Percentiles rank a stretch among this genome's conserved stretches.
Evolutionary conservation across 1,284 basidiomycete species (phyloP).

Genomic region (Cryptococcus deneoformans): DNA sequence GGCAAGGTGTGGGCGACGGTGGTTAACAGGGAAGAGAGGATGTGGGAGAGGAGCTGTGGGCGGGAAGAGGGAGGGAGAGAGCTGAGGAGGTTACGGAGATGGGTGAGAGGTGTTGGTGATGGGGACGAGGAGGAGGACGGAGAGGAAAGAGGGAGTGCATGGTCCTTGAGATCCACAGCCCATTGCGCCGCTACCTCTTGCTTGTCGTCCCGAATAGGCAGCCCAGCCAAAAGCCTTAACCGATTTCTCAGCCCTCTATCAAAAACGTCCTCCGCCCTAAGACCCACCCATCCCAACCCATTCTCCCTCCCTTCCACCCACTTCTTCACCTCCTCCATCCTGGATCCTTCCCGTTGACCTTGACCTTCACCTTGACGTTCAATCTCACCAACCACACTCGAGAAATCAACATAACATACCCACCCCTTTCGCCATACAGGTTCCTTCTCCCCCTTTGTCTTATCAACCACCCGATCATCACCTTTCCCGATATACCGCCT

Average conservation of each 20-base stretch:
- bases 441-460: slow-evolving; percentile 32
- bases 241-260: slow-evolving; percentile 6
- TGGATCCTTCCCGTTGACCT: slow-evolving; percentile 1
- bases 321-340: slow-evolving; percentile 17
- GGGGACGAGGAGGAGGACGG: slow-evolving; percentile 32
- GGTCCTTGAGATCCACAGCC: slow-evolving; percentile 22
- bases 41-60: slow-evolving; percentile 60
- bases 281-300: slow-evolving; percentile 25
- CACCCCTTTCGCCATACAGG: slow-evolving; percentile 37
- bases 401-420: slow-evolving; percentile 47
- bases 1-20: slow-evolving; percentile 59
- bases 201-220: neutral
- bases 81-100: slow-evolving; percentile 61
- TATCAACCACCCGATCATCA: slow-evolving; percentile 19
- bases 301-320: slow-evolving; percentile 15
- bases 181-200: neutral
- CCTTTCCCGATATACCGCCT: slow-evolving; percentile 28
- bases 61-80: slow-evolving; percentile 72
- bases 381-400: slow-evolving; percentile 16
- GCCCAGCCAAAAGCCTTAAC: neutral
- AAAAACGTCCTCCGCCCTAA: slow-evolving; percentile 43
- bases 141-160: slow-evolving; percentile 20
- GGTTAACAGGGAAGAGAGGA: slow-evolving; percentile 66
- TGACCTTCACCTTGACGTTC: neutral
- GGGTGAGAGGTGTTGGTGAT: slow-evolving; percentile 50